Evolutionary conservation across 139 green algal genomes (phyloP), one percentile per base, ranked within the genome.

Genomic region (Auxenochlorella pyrenoidosa): DNA sequence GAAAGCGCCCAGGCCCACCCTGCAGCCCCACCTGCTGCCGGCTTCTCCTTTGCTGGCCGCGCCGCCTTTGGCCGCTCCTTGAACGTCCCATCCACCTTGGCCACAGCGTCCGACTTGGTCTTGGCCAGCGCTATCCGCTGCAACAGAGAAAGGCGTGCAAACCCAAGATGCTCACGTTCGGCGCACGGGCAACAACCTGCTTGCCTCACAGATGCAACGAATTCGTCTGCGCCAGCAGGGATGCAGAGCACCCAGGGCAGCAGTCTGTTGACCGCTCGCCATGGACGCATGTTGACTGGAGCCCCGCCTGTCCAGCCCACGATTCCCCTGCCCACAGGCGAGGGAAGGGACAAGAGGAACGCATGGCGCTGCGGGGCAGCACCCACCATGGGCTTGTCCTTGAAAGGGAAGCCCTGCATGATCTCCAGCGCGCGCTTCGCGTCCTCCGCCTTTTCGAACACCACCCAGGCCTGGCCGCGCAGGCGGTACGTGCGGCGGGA

Each of bases 321-420:
- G n/a, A n/a, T n/a, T n/a, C n/a, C n/a, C n/a, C n/a, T n/a, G n/a
- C n/a, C n/a, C n/a, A n/a, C n/a, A n/a, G n/a, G n/a, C n/a, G n/a
- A n/a, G n/a, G n/a, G n/a, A n/a, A n/a, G n/a, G n/a, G n/a, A n/a
- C n/a, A n/a, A n/a, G n/a, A n/a, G n/a, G 47, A 54, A 54, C 6
- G 47, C 75, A 38, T 28, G 36, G 0, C 26, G 38, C n/a, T n/a
- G n/a, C n/a, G 34, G 5, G 38, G 5, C 18, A 66, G 44, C n/a
- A 84, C 94, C 88, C 86, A 98, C 94, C 88, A 99, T 97, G 18
- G 97, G 95, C 92, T 99, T 99, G 73, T 98, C 96, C 73, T 97
- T 98, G 92, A 99, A 99, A 0, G 96, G 97, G 89, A 99, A 99
- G 32, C 94, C 96, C 83, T 99, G 96, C 95, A 99, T 97, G 26